Base-by-base conservation (phyloP, 345 rosid species). In the Citrus glauca region DNA sequence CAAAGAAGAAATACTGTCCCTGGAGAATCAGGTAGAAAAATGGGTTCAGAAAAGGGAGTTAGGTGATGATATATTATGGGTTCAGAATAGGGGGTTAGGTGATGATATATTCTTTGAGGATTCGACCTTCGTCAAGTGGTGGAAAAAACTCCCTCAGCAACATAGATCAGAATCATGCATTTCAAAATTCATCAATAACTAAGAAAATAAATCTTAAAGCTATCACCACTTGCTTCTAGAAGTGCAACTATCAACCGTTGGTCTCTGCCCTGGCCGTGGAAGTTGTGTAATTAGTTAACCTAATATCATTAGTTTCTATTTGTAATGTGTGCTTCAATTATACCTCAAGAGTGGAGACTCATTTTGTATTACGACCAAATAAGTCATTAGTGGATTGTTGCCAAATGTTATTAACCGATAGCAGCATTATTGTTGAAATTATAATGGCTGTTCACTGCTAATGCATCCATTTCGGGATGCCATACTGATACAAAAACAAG, bases 111-210 rank as follows among this genome's bases (percentile, higher is more conserved):
- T 86, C 71, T 57, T 87, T 20, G 83, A 87, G 74, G 84, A 80
- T 63, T 90, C 97, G 5, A 83, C 89, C 42, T 90, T 89, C 32
- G 72, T 62, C 20, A 85, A 83, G 71, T 80, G 86, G 91, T 89
- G 91, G 93, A 66, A 40, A 66, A 30, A 78, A 45, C 86, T 84
- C 8, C 84, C 88, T 5, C 55, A 25, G 6, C 6, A 48, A 19
- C 87, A 74, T 73, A 35, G 59, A 19, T 79, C 82, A 65, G 76
- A 3, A 22, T 75, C 78, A 24, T 78, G 76, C 64, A 63, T 79
- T 67, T 56, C 24, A 48, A 59, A 27, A 22, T 33, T 70, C 27
- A 28, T 73, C 59, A 70, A 37, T 20, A 33, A 32, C 28, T 56
- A 32, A 45, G 42, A 30, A 35, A 60, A 19, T n/a, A 37, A 37